Evolutionary conservation across 73 alveolate species (phyloP), one percentile per base, ranked within the genome.

Genomic region (Paramecium biaurelia): DNA sequence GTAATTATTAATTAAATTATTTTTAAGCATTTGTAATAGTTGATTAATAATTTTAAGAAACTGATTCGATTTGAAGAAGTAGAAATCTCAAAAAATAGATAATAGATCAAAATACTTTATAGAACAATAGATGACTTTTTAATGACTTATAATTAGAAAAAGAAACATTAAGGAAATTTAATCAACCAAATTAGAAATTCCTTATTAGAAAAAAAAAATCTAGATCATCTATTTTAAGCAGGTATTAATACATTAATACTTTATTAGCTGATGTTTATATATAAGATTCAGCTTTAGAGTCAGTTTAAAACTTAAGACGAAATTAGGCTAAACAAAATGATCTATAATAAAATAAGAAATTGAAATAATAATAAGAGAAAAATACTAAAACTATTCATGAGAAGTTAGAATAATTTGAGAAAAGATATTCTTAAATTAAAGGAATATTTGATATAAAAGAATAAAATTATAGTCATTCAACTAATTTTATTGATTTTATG

Each of bases 41-140:
- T 85, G 49, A 92, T 94, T 21, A 93, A 93, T 21, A 94, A 92
- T 74, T 92, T 94, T 93, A 76, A 93, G 47, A 94, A 94, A 79
- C 38, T 94, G 37, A 93, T 94, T 30, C 74, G 68, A 24, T 87
- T 85, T 49, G 93, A 94, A 42, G 82, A 94, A 43, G 87, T 79
- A 12, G 93, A 94, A 12, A 92, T 87, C 7, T 21, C 43, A 26
- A 41, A 70, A 41, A 53, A 35, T 42, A 86, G 76, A 38, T 85
- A 70, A 72, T 92, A 92, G 82, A 79, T 43, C n/a, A 43, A 41
- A 43, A 23, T 7, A 12, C 32, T 79, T 2, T 41, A 79, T 43
- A 79, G 74, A 43, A 79, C 90, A 8, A 79, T 79, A 11, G 74
- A 43, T 43, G 90, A 79, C n/a, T 79, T 79, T 79, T 34, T 79